Evolutionary conservation across 139 green algal species (phyloP).

Genomic region (Zygnema circumcarinatum): DNA sequence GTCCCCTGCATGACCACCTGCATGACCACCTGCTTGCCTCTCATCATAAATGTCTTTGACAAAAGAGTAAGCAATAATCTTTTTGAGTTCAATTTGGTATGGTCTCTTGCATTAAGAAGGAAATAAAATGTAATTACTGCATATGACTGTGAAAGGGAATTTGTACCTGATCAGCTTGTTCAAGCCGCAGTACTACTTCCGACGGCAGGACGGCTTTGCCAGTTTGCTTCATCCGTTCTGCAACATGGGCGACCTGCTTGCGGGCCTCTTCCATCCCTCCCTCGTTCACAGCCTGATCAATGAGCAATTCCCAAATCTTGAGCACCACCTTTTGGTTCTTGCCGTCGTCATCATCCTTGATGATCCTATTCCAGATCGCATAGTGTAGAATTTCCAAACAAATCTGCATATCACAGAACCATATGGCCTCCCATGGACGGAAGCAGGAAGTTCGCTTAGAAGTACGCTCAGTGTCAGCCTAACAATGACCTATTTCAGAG

Average conservation of each 20-base stretch:
- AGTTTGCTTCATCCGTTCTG: background rate
- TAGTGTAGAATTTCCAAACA: conserved; percentile 51
- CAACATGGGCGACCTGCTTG: conserved; percentile 21
- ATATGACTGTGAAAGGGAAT: too few relatives aligned
- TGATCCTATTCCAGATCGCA: conserved; percentile 11
- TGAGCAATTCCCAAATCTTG: conserved; percentile 25
- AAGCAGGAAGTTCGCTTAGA: too few relatives aligned
- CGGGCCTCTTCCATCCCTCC: conserved; percentile 45
- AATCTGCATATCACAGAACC: background rate
- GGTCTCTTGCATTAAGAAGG: too few relatives aligned
- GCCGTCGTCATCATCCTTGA: background rate
- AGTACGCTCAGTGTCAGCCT: background rate
- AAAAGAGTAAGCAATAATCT: too few relatives aligned
- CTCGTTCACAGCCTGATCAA: conserved; percentile 23
- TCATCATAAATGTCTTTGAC: too few relatives aligned
- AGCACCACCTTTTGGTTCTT: background rate
- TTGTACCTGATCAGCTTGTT: conserved; percentile 26
- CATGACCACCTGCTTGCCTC: too few relatives aligned
- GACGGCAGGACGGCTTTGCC: conserved; percentile 1
- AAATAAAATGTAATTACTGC: too few relatives aligned
- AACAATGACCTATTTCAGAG: background rate
- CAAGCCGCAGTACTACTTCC: conserved; percentile 17
- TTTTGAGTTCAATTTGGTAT: too few relatives aligned
- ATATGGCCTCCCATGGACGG: background rate
- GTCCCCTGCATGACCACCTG: too few relatives aligned